Base-by-base conservation (phyloP, 495 filamentous ascomycete species). In the Aspergillus leporis region DNA sequence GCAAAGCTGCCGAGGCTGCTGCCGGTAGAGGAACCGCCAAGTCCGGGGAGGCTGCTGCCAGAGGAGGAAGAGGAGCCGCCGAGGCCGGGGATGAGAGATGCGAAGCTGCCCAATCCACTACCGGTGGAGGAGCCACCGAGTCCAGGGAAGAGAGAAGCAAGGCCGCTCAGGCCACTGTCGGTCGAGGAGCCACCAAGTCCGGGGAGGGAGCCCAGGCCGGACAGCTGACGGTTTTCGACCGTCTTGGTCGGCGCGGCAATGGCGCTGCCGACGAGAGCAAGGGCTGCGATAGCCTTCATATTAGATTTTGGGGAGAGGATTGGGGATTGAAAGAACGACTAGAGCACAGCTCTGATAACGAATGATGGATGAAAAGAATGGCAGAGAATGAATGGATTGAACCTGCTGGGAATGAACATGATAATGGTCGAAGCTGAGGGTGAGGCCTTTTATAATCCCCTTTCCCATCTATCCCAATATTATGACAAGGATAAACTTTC, bases 271-370 rank as follows among this genome's bases (percentile, higher is more conserved):
- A 55, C 4, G 53, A 55, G 38, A 21, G 21, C 16, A 18, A 55
- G 53, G 19, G 25, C 22, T 21, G 40, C 25, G 40, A 31, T 36
- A 25, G 53, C 38, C 53, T 55, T 55, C 53, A 55, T 55, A n/a
- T 41, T n/a, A 8, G 13, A 36, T 16, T 25, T 5, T 34, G 51
- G 19, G 16, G 49, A 28, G 25, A 13, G 46, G 12, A 7, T 32
- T 41, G 0, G 13, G 2, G 28, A 38, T 23, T 7, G 19, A 53
- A 53, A 36, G 51, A 53, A 41, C 21, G 51, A 40, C 31, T 23
- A 53, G 51, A 53, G 51, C 32, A 40, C 51, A 53, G 51, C 51
- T 53, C 51, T 53, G 23, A 7, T 10, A 23, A 38, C 18, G 19
- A 36, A 41, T 25, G 50, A 36, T 3, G 16, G n/a, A 23, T 22